A percentile compares a stretch with the other conserved stretches of the same genome.
These are phyloP conservation scores for Choanephora cucurbitarum DNA, from an alignment of 371 early-diverging fungal species.

Conservation along the genomic window DNA sequence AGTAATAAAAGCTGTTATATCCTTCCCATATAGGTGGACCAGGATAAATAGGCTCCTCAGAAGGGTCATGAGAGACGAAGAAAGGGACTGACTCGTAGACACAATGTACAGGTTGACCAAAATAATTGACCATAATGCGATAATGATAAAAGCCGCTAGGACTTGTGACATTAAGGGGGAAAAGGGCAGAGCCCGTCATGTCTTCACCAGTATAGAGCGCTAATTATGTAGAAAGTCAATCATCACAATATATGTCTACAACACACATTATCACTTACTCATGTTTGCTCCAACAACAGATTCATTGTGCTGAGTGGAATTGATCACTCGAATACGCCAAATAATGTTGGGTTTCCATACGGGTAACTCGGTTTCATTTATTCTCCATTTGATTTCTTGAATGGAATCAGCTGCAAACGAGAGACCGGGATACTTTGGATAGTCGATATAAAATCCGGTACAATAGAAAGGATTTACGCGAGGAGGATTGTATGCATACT, in stretches of 20 bases:
- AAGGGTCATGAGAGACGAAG: slow-evolving; percentile 18
- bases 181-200: slow-evolving; percentile 14
- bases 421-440: background rate
- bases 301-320: background rate
- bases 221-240: background rate
- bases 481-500: background rate
- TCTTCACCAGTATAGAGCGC: slow-evolving; percentile 2
- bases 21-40: background rate
- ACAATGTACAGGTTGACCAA: slow-evolving; percentile 19
- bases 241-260: background rate
- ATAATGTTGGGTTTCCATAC: background rate
- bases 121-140: slow-evolving; percentile 31
- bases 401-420: background rate
- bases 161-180: slow-evolving; percentile 14
- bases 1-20: slow-evolving; percentile 1
- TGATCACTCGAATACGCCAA: background rate
- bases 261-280: background rate
- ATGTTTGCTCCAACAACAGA: background rate
- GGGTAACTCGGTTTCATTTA: background rate
- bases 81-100: slow-evolving; percentile 31
- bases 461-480: background rate
- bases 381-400: background rate
- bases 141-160: slow-evolving; percentile 22
- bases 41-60: background rate
- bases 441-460: background rate